Percentiles rank a stretch among this genome's conserved stretches.
phyloP scores from a whole-genome alignment of 2,329 filamentous ascomycete species.

The Aspergillus thermomutatus region DNA sequence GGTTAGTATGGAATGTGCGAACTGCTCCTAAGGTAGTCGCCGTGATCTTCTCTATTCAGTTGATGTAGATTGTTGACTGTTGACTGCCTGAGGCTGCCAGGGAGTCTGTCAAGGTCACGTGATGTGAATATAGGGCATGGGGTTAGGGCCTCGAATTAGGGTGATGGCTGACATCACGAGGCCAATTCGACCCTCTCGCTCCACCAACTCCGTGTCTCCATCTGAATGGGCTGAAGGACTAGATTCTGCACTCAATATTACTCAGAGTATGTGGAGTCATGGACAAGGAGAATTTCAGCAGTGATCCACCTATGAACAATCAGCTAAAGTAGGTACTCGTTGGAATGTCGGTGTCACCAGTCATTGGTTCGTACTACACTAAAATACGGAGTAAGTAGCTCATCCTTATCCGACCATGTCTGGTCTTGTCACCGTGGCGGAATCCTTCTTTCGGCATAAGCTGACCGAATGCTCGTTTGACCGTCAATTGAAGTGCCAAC shows the following conservation, averaged over 20 bases:
- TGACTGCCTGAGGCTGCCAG: background rate
- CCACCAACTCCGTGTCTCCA: too few species aligned
- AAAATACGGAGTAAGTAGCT: constrained; percentile 4
- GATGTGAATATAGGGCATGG: background rate
- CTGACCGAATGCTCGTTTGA: background rate
- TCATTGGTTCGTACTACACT: constrained; percentile 6
- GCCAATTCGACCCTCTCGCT: too few species aligned
- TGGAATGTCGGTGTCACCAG: constrained; percentile 9
- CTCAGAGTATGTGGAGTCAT: too few species aligned
- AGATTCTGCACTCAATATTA: background rate
- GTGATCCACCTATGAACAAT: background rate
- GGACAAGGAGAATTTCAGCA: background rate
- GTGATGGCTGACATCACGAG: background rate
- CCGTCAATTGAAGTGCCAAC: constrained; percentile 7
- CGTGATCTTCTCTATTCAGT: background rate
- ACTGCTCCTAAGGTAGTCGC: background rate
- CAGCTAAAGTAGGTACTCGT: background rate
- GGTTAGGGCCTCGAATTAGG: background rate
- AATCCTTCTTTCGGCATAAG: background rate
- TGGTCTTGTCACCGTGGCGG: background rate
- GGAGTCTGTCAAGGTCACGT: background rate
- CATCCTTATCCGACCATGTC: background rate
- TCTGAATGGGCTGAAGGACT: too few species aligned
- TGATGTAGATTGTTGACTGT: background rate
- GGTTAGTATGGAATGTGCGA: background rate